Conservation (phyloP, 257 asterid genomes). For the Capsicum baccatum region DNA sequence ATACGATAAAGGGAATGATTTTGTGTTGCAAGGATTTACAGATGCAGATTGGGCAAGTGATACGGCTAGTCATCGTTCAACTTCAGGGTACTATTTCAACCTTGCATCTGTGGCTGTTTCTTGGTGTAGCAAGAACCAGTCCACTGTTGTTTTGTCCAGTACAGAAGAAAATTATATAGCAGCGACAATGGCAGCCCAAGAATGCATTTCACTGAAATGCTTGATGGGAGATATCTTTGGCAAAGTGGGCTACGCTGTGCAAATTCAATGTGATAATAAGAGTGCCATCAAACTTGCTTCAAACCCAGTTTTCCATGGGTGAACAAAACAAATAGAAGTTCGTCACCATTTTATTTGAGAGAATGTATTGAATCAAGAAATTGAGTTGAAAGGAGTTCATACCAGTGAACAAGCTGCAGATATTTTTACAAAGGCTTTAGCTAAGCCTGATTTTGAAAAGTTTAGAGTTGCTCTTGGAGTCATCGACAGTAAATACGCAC, state of each 20-base stretch:
- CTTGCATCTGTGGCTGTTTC: background rate
- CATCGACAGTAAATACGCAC: slow-evolving; percentile 17
- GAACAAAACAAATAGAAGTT: slow-evolving; percentile 21
- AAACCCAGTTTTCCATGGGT: slow-evolving; percentile 23
- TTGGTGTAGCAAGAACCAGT: slow-evolving; percentile 28
- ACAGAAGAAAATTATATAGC: background rate
- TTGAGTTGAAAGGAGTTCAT: background rate
- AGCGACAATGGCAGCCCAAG: slow-evolving; percentile 26
- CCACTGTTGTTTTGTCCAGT: background rate
- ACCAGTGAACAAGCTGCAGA: background rate
- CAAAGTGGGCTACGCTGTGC: slow-evolving; percentile 15
- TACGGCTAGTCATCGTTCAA: background rate
- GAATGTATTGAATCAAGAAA: slow-evolving; percentile 26
- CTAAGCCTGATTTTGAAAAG: slow-evolving; percentile 3
- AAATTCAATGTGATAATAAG: slow-evolving; percentile 25
- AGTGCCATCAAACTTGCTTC: slow-evolving; percentile 25
- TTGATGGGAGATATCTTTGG: slow-evolving; percentile 8
- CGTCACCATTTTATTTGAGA: slow-evolving; percentile 27
- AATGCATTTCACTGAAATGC: slow-evolving; percentile 21
- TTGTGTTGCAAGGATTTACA: background rate
- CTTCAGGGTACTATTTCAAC: slow-evolving; percentile 18
- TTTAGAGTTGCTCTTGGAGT: background rate
- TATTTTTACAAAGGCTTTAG: slow-evolving; percentile 23
- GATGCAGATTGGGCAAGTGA: slow-evolving; percentile 20
- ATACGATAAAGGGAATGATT: background rate